These are phyloP conservation scores for Talinum fruticosum DNA, from an alignment of 148 eudicot species.

Conservation along the genomic window DNA sequence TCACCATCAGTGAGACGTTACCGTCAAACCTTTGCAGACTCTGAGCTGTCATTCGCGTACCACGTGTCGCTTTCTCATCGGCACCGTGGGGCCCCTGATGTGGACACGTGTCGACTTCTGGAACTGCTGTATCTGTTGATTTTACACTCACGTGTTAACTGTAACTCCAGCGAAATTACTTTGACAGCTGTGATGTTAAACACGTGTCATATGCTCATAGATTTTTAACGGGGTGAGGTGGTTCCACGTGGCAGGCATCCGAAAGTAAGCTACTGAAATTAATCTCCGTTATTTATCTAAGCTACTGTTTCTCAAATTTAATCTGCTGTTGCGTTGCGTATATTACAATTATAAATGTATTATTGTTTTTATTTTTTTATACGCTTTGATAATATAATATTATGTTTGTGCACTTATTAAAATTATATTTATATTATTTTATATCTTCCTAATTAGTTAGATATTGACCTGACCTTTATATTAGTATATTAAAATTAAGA, in stretches of 20 bases:
- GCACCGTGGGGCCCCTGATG: background rate
- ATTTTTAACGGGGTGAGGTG: background rate
- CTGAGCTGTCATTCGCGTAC: slow-evolving; percentile 5
- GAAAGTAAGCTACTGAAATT: background rate
- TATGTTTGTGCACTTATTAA: too few relatives aligned
- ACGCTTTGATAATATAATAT: too few relatives aligned
- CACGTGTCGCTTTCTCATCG: slow-evolving; percentile 12
- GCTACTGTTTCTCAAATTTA: too few relatives aligned
- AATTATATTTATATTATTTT: too few relatives aligned
- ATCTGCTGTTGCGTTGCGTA: too few relatives aligned
- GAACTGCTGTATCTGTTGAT: background rate
- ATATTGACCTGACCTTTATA: too few relatives aligned
- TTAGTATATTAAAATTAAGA: too few relatives aligned
- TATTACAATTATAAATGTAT: too few relatives aligned
- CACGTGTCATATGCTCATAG: slow-evolving; percentile 1
- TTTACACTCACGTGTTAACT: slow-evolving; percentile 13
- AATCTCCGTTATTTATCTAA: too few relatives aligned
- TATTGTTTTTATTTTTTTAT: too few relatives aligned
- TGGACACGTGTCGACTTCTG: background rate
- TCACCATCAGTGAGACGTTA: slow-evolving; percentile 9
- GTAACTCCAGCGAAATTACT: too few relatives aligned
- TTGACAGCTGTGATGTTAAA: background rate
- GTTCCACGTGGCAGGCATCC: background rate
- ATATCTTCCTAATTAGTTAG: too few relatives aligned
- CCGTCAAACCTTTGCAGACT: slow-evolving; percentile 11